phyloP scores from a whole-genome alignment of 2,329 filamentous ascomycete genomes.

The Helicocarpus griseus region DNA sequence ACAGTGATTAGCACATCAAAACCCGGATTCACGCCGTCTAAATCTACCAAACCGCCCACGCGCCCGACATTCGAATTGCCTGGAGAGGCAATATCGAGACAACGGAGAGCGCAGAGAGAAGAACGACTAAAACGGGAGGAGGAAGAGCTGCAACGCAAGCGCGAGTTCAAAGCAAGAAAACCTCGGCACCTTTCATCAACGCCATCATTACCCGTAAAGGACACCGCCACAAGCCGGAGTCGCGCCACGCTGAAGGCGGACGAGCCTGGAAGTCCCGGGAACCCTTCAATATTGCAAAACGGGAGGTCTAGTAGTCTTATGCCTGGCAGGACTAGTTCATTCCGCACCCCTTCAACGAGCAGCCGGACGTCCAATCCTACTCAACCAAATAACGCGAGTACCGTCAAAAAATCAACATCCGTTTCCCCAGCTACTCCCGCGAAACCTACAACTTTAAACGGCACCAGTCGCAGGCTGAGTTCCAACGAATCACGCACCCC shows the following conservation, averaged over 20 bases:
- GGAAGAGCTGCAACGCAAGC: conserved; percentile 22
- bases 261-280: neutral
- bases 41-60: conserved; percentile 43
- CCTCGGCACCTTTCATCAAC: conserved; percentile 22
- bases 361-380: conserved; percentile 2
- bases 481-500: neutral
- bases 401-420: conserved; percentile 9
- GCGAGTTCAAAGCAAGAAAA: conserved; percentile 39
- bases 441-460: neutral
- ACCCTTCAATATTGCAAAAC: neutral
- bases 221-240: conserved; percentile 38
- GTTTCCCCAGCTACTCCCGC: neutral
- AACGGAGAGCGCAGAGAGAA: conserved; percentile 42
- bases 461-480: neutral
- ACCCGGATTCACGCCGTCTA: conserved; percentile 41
- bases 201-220: conserved; percentile 28
- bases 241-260: conserved; percentile 21
- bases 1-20: conserved; percentile 30
- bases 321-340: conserved; percentile 2
- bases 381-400: conserved; percentile 10
- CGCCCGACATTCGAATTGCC: conserved; percentile 43
- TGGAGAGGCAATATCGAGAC: conserved; percentile 44
- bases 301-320: neutral
- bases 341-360: conserved; percentile 6
- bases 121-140: conserved; percentile 38